Evolutionary conservation across 805 yeast genomes (phyloP).

Genomic region (Schwanniomyces sp.): DNA sequence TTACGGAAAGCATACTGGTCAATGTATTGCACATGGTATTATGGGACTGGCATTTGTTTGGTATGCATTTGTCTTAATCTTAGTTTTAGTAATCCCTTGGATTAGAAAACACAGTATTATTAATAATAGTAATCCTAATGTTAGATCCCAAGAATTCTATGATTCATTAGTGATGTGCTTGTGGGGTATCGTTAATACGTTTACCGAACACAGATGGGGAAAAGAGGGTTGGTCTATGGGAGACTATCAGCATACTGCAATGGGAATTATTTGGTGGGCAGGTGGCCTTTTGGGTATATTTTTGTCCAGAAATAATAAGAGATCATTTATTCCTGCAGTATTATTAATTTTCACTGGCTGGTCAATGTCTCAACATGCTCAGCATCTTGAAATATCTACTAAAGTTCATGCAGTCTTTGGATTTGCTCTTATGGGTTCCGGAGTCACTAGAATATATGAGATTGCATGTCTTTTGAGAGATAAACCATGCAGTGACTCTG

Average conservation of each 20-base stretch:
- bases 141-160: constrained; percentile 72
- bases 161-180: constrained; percentile 77
- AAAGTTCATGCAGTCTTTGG: constrained; percentile 90
- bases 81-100: constrained; percentile 76
- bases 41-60: constrained; percentile 89
- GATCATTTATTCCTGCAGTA: constrained; percentile 79
- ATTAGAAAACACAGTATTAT: constrained; percentile 47
- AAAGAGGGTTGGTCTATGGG: constrained; percentile 85
- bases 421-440: constrained; percentile 73
- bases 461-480: constrained; percentile 76
- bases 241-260: constrained; percentile 91
- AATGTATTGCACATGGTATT: constrained; percentile 94
- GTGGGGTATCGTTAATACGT: constrained; percentile 94
- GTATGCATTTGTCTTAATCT: constrained; percentile 71
- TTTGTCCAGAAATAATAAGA: constrained; percentile 55
- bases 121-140: constrained; percentile 14
- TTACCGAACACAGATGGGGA: constrained; percentile 97
- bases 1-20: constrained; percentile 81
- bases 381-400: constrained; percentile 72
- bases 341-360: constrained; percentile 87
- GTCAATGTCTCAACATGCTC: constrained; percentile 91
- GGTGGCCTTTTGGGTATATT: constrained; percentile 87
- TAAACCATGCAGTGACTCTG: constrained; percentile 37
- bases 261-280: constrained; percentile 97
- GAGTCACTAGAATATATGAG: constrained; percentile 73